Base-by-base conservation (phyloP, 169 alveolate genomes). In the Plasmodium inui region DNA sequence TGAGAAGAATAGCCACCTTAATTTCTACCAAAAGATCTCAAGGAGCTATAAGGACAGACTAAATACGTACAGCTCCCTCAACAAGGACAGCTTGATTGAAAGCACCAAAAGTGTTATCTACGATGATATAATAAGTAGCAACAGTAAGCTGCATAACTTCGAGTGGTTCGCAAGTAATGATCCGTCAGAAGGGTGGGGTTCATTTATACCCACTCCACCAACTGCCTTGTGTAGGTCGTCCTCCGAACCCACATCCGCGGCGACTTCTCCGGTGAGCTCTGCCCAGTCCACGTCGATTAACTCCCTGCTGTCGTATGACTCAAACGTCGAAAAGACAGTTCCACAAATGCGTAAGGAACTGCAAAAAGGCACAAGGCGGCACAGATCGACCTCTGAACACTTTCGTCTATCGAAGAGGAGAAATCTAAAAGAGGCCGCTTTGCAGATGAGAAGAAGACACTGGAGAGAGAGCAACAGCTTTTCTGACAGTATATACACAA, bases 401-500 rank as follows among this genome's bases (percentile, higher is more conserved):
- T 17, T 28, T 19, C 61, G 41, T 6, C 46, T 9, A 55, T 14
- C 70, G 70, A 30, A 82, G 55, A 57, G 78, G 70, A 7, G 3
- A 14, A 82, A 30, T 55, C 10, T 53, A 39, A 57, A 30, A 22
- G 78, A 82, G 22, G 26, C 39, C 14, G 14, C 22, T 6, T 14
- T 53, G 28, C 37, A 28, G 57, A 32, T 32, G 53, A 85, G 5
- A 10, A 57, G 32, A 86, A 86, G 41, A 30, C 46, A 50, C 17
- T 32, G 41, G 14, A 78, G 46, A 76, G 73, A 76, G 39, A 50
- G 74, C 28, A 70, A 17, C 10, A 37, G 78, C 46, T 86, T 74
- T 30, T 86, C 93, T 10, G 93, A 86, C 44, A 86, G 84, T 78
- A 46, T 86, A 28, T 86, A 78, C 46, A 73, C 79, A 44, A 73